These are phyloP conservation scores for Podaxis pistillaris DNA, from an alignment of 768 basidiomycete species.

Conservation along the genomic window DNA sequence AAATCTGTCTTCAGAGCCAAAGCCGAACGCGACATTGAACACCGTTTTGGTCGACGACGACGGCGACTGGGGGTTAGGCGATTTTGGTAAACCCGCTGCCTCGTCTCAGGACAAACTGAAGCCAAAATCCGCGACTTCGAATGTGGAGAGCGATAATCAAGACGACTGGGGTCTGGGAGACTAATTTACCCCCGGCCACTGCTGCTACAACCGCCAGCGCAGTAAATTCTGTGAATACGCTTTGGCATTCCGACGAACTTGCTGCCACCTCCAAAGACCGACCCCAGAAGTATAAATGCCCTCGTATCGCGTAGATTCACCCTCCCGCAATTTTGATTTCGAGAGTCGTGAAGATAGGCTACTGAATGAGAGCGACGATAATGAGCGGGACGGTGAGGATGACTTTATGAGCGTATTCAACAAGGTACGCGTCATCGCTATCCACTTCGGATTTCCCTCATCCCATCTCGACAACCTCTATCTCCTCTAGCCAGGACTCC, in stretches of 20 bases:
- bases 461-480: background rate
- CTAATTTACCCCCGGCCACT: too few relatives aligned
- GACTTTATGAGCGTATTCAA: slow-evolving; percentile 68
- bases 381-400: slow-evolving; percentile 32
- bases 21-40: too few relatives aligned
- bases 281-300: slow-evolving; percentile 10
- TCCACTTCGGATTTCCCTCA: too few relatives aligned
- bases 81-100: too few relatives aligned
- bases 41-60: too few relatives aligned
- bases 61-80: too few relatives aligned
- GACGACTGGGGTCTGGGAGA: too few relatives aligned
- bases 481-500: background rate
- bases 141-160: too few relatives aligned
- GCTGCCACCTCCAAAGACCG: slow-evolving; percentile 20
- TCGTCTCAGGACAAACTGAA: too few relatives aligned
- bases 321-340: slow-evolving; percentile 62
- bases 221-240: background rate
- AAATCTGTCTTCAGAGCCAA: background rate
- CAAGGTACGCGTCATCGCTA: slow-evolving; percentile 27
- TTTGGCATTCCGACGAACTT: slow-evolving; percentile 51
- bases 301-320: slow-evolving; percentile 24
- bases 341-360: slow-evolving; percentile 44
- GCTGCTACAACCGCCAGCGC: too few relatives aligned
- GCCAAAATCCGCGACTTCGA: too few relatives aligned
- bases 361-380: background rate